Evolutionary conservation across 2,329 filamentous ascomycete genomes (phyloP).

Genomic region (Venturia nashicola): DNA sequence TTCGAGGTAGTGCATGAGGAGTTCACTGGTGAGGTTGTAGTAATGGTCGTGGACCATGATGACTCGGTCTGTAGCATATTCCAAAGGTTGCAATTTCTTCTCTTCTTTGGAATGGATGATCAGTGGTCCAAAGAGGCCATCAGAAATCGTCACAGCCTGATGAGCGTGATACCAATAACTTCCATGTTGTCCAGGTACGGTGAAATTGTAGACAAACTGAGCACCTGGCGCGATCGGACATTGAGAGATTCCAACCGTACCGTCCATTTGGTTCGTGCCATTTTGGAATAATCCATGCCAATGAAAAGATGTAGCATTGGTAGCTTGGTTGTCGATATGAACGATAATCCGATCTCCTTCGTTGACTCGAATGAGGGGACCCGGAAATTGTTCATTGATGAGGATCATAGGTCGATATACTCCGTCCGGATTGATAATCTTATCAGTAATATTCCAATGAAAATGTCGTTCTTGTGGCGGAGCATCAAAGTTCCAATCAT

Average conservation of each 20-base stretch:
- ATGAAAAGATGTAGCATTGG: slow-evolving; percentile 51
- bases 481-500: slow-evolving; percentile 43
- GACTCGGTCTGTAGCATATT: slow-evolving; percentile 40
- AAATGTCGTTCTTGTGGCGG: slow-evolving; percentile 42
- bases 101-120: slow-evolving; percentile 33
- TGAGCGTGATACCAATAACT: slow-evolving; percentile 60
- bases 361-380: slow-evolving; percentile 51
- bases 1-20: slow-evolving; percentile 1
- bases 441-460: slow-evolving; percentile 42
- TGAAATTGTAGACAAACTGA: slow-evolving; percentile 7
- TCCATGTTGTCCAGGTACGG: slow-evolving; percentile 21
- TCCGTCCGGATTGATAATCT: slow-evolving; percentile 43
- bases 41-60: slow-evolving; percentile 5
- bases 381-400: slow-evolving; percentile 67
- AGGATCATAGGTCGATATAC: slow-evolving; percentile 53
- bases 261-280: slow-evolving; percentile 10
- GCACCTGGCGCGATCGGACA: slow-evolving; percentile 9
- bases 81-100: slow-evolving; percentile 27
- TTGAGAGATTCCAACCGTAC: slow-evolving; percentile 3
- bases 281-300: slow-evolving; percentile 55
- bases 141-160: slow-evolving; percentile 48
- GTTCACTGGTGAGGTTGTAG: slow-evolving; percentile 2
- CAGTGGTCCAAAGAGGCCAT: slow-evolving; percentile 56
- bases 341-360: slow-evolving; percentile 51
- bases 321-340: slow-evolving; percentile 46